phyloP scores from a whole-genome alignment of 2,329 filamentous ascomycete species.

The Coniella vitis region DNA sequence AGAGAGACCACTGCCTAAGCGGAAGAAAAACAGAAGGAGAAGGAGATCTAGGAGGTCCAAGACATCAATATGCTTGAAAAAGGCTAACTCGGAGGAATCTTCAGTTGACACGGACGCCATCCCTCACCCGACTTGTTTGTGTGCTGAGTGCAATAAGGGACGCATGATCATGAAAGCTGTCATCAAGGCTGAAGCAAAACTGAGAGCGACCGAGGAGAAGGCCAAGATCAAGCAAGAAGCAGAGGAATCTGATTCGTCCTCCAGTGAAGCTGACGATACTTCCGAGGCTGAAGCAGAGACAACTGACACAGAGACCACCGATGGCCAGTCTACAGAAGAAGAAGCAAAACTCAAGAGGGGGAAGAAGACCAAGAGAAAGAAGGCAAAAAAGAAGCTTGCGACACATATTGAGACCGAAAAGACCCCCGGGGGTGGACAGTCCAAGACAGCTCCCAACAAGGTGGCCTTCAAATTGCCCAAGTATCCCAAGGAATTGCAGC shows the following conservation, averaged over 20 bases:
- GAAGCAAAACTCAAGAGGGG: slow-evolving; percentile 13
- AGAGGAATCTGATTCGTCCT: slow-evolving; percentile 9
- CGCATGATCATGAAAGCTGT: slow-evolving; percentile 21
- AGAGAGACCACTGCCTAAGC: not conserved
- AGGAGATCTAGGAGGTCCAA: slow-evolving; percentile 14
- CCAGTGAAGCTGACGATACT: slow-evolving; percentile 4
- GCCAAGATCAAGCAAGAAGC: slow-evolving; percentile 18
- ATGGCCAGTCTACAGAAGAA: slow-evolving; percentile 16
- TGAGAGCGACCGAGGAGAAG: not conserved
- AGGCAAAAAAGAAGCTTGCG: not conserved
- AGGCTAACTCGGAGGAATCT: slow-evolving; percentile 8
- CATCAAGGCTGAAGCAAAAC: slow-evolving; percentile 10
- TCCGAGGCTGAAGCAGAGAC: slow-evolving; percentile 9
- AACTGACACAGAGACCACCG: slow-evolving; percentile 2
- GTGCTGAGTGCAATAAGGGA: slow-evolving; percentile 24
- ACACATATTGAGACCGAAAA: slow-evolving; percentile 9
- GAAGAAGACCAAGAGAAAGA: slow-evolving; percentile 8
- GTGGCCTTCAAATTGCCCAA: slow-evolving; percentile 13
- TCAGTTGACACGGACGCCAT: slow-evolving; percentile 23
- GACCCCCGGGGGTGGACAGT: slow-evolving; percentile 8
- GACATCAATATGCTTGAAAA: slow-evolving; percentile 10
- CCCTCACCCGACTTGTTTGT: slow-evolving; percentile 30
- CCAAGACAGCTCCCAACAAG: slow-evolving; percentile 13
- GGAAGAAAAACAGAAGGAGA: slow-evolving; percentile 11
- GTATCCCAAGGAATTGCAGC: slow-evolving; percentile 20